These are phyloP conservation scores for Nakaseomyces sp. DNA, from an alignment of 1,139 yeast genomes.

Conservation along the genomic window DNA sequence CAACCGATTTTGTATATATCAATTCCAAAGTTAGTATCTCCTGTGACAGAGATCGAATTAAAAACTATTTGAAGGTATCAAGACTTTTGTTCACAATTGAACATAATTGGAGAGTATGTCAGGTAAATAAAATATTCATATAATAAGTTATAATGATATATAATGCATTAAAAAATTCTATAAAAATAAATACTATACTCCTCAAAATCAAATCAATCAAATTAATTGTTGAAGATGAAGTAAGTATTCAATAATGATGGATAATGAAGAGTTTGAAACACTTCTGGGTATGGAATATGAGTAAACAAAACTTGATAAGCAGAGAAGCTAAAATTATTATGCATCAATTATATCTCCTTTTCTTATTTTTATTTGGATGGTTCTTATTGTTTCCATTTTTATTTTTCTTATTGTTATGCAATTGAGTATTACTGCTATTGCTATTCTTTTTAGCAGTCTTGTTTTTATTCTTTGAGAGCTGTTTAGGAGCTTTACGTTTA, in stretches of 20 bases:
- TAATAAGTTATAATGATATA: not conserved
- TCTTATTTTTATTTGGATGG: conserved; percentile 23
- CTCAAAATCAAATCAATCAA: not conserved
- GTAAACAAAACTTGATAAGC: too few species aligned
- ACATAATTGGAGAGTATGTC: not conserved
- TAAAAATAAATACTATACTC: not conserved
- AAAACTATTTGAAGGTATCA: too few species aligned
- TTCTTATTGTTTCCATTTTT: conserved; percentile 11
- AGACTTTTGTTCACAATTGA: conserved; percentile 1
- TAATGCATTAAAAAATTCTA: conserved; percentile 1
- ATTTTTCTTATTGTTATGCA: conserved; percentile 6
- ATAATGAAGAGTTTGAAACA: too few species aligned
- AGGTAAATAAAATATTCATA: not conserved
- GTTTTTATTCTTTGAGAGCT: not conserved
- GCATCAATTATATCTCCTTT: conserved; percentile 17
- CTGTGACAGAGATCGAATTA: too few species aligned
- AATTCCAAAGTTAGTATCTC: too few species aligned
- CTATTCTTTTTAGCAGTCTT: too few species aligned
- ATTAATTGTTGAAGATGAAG: not conserved
- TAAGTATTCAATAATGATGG: too few species aligned
- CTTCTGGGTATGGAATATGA: too few species aligned
- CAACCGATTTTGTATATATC: not conserved
- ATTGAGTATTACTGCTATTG: too few species aligned
- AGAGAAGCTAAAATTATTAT: not conserved
- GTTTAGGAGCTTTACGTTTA: too few species aligned